Conservation (phyloP, 306 rosid genomes). For the Heteromeles arbutifolia region DNA sequence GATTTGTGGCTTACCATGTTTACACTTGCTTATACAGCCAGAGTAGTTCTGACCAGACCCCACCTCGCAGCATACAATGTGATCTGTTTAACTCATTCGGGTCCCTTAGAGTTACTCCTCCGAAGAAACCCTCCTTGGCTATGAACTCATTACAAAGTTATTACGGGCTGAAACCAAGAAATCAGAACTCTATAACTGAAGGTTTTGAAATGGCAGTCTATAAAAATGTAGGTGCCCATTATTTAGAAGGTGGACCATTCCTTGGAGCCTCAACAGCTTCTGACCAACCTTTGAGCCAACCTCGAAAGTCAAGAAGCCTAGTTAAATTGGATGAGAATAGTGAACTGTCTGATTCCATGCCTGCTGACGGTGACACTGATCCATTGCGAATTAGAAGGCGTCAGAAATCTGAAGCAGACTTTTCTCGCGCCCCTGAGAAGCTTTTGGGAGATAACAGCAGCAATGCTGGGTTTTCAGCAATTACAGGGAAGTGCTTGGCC, state of each 20-base stretch:
- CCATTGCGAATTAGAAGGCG: slow-evolving; percentile 49
- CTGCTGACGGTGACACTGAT: slow-evolving; percentile 30
- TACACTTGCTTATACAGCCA: slow-evolving; percentile 29
- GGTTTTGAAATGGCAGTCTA: slow-evolving; percentile 30
- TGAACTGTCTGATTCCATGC: slow-evolving; percentile 19
- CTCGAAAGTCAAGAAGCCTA: slow-evolving; percentile 60
- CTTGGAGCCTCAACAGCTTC: slow-evolving; percentile 14
- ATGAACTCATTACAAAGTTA: slow-evolving; percentile 77
- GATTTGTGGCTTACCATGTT: slow-evolving; percentile 12
- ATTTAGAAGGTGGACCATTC: slow-evolving; percentile 34
- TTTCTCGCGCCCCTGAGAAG: slow-evolving; percentile 49
- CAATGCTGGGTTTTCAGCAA: slow-evolving; percentile 44
- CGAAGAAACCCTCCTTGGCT: slow-evolving; percentile 47
- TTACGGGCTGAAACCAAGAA: slow-evolving; percentile 53
- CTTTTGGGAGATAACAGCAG: slow-evolving; percentile 50
- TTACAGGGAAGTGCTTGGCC: slow-evolving; percentile 61
- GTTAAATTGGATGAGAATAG: slow-evolving; percentile 49
- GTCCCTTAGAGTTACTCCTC: slow-evolving; percentile 39
- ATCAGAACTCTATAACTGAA: slow-evolving; percentile 26
- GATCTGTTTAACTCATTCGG: slow-evolving; percentile 64
- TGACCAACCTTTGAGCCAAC: slow-evolving; percentile 23
- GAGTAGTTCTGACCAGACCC: slow-evolving; percentile 29
- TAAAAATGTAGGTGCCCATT: slow-evolving; percentile 21
- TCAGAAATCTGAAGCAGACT: slow-evolving; percentile 65
- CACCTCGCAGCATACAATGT: slow-evolving; percentile 14